Conservation (phyloP, 1,284 basidiomycete genomes). For the Boletus subluridellus region DNA sequence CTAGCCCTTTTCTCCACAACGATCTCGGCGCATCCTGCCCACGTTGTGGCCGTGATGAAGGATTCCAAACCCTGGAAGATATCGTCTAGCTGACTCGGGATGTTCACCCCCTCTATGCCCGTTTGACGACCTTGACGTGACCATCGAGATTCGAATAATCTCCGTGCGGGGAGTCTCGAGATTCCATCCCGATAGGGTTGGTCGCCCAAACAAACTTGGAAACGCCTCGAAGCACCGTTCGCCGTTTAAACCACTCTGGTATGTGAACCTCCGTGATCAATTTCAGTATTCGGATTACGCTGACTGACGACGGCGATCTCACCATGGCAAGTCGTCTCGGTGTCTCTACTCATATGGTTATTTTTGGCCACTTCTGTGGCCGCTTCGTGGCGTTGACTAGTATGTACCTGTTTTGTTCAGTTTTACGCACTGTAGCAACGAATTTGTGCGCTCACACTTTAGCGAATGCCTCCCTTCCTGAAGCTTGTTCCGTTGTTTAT, state of each 20-base stretch:
- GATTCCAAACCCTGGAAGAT: no score
- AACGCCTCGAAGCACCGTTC: neutral
- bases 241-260: neutral
- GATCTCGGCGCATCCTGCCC: neutral
- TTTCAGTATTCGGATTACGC: neutral
- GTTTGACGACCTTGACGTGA: neutral
- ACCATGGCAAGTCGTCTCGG: neutral
- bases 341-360: neutral
- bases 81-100: neutral
- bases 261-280: neutral
- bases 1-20: neutral
- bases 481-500: neutral
- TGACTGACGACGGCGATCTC: neutral
- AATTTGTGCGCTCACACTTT: neutral
- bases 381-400: no score
- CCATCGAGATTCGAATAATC: neutral
- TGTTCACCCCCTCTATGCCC: neutral
- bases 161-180: neutral
- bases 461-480: no score
- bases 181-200: neutral
- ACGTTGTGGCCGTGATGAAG: neutral
- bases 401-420: neutral
- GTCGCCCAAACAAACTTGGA: neutral
- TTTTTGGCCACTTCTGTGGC: neutral
- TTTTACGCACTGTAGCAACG: neutral